Evolutionary conservation across 2,329 filamentous ascomycete species (phyloP).

Genomic region (Hypomyces perniciosus): DNA sequence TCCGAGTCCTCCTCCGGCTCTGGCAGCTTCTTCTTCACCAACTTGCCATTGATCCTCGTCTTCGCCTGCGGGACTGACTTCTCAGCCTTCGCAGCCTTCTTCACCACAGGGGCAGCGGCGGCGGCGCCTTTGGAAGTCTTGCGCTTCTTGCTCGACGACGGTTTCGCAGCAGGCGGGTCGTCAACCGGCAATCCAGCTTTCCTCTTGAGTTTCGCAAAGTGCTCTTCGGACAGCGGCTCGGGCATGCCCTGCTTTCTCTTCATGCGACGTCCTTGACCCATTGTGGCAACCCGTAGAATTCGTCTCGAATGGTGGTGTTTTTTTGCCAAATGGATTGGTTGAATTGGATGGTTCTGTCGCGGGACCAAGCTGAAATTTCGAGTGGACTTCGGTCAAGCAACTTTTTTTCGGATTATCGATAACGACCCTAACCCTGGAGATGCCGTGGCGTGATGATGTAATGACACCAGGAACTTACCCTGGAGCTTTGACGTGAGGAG

Average conservation of each 20-base stretch:
- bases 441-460: conserved; percentile 4
- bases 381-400: conserved; percentile 2
- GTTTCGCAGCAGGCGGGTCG: conserved; percentile 43
- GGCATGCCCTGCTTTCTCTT: conserved; percentile 84
- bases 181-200: conserved; percentile 69
- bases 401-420: conserved; percentile 18
- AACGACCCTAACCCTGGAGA: conserved; percentile 4
- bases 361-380: conserved; percentile 1
- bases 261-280: conserved; percentile 90
- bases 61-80: conserved; percentile 18
- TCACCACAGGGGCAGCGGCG: conserved; percentile 12
- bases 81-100: conserved; percentile 26
- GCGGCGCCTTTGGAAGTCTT: conserved; percentile 27
- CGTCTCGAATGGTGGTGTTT: neutral
- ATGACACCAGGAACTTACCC: neutral
- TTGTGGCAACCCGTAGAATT: conserved; percentile 38
- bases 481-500: too few species aligned
- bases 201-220: conserved; percentile 74
- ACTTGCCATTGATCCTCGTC: conserved; percentile 12
- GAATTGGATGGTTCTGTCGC: neutral
- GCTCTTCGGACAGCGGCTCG: conserved; percentile 71
- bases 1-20: conserved; percentile 38
- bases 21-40: conserved; percentile 17
- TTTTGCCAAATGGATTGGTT: conserved; percentile 4
- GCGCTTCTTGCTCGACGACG: conserved; percentile 55